Evolutionary conservation across 371 early-diverging fungal species (phyloP), one percentile per base, ranked within the genome.

Genomic region (Ordospora pajunii): DNA sequence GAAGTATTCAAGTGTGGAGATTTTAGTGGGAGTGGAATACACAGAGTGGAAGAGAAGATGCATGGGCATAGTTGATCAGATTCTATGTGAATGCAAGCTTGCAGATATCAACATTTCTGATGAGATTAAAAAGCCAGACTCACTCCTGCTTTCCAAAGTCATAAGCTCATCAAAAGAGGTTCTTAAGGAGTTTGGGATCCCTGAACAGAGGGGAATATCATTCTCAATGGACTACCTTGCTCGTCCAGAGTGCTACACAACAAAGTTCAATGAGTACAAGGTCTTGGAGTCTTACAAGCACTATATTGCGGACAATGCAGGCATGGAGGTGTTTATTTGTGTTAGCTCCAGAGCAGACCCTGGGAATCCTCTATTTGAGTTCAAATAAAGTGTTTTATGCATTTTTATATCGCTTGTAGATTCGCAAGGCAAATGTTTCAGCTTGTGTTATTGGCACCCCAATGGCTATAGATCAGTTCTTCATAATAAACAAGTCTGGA

Each of bases 191-290:
- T 54, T 46, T 52, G 62, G 71, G 3, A 67, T 75, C n/a, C 23
- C 49, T 21, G 44, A 69, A 21, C 71, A 71, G 42, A 78, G 75
- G 37, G 78, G 78, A 2, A 75, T 76, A 32, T 23, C 45, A 7
- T 81, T 81, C 71, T 37, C 50, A n/a, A 81, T 73, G 76, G 82
- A 81, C 40, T 78, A 78, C 62, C 43, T 72, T 27, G 53, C 63
- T 5, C 23, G 70, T 25, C 51, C 58, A 12, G 53, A 77, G 17
- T 72, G 70, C 14, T 80, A 77, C 72, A 11, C 40, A 4, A 53
- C 43, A 19, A 73, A 44, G 14, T 76, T 81, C 54, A 51, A 77
- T 51, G 81, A 81, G 27, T 70, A 63, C 45, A 72, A 73, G 22
- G 54, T 80, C 7, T 22, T 80, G n/a, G 43, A 48, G 2, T 19